phyloP scores from a whole-genome alignment of 208 protist species.

The Leishmania arabica region DNA sequence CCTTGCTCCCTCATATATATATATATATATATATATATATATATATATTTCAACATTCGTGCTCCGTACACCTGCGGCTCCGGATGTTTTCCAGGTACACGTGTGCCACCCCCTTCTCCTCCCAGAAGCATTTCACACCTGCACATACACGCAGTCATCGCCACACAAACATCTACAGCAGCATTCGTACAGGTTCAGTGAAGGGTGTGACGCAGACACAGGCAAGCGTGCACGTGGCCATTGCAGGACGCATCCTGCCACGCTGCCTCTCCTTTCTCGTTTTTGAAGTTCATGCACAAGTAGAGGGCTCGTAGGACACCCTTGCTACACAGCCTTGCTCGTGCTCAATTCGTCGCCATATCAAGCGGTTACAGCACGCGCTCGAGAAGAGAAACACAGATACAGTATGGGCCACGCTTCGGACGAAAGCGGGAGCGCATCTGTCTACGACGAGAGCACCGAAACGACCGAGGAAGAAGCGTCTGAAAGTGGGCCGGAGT shows the following conservation, averaged over 20 bases:
- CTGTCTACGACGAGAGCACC: constrained; percentile 26
- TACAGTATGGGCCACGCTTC: constrained; percentile 16
- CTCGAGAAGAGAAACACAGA: background rate
- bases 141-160: background rate
- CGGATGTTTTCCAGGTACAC: background rate
- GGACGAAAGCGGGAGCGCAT: constrained; percentile 22
- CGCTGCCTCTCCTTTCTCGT: background rate
- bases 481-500: constrained; percentile 5
- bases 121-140: background rate
- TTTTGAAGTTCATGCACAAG: background rate
- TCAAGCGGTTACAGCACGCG: background rate
- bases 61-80: background rate
- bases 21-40: no score
- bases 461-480: constrained; percentile 22
- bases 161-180: background rate
- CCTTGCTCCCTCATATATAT: background rate
- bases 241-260: background rate
- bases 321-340: background rate
- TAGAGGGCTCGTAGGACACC: background rate
- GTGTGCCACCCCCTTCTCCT: no score
- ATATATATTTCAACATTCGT: background rate
- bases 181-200: background rate
- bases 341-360: background rate
- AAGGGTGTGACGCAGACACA: background rate
- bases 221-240: background rate